Evolutionary conservation across 2,329 filamentous ascomycete species (phyloP).

Genomic region (Teratosphaeria epicoccoides): DNA sequence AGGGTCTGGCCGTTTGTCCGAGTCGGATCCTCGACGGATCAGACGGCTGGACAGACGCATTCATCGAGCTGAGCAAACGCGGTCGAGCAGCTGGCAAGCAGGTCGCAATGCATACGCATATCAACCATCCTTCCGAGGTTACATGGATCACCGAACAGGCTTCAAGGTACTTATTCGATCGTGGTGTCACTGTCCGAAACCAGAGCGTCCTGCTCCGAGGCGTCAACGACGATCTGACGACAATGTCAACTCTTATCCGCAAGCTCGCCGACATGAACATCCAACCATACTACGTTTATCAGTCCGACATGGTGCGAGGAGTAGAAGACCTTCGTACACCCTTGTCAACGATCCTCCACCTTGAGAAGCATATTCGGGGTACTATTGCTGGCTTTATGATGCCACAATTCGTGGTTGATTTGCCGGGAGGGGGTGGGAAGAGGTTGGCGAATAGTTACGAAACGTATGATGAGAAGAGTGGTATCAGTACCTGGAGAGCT

Average conservation of each 20-base stretch:
- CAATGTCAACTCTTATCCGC: conserved; percentile 45
- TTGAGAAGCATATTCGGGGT: conserved; percentile 49
- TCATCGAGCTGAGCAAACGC: conserved; percentile 42
- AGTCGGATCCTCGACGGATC: conserved; percentile 42
- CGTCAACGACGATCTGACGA: conserved; percentile 46
- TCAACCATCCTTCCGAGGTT: conserved; percentile 53
- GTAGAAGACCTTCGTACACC: conserved; percentile 55
- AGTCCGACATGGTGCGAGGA: conserved; percentile 51
- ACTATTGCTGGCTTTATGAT: conserved; percentile 53
- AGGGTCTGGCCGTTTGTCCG: conserved; percentile 51
- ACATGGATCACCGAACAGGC: conserved; percentile 49
- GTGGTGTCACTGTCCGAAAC: conserved; percentile 48
- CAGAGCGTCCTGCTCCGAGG: conserved; percentile 50
- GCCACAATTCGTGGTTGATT: conserved; percentile 53
- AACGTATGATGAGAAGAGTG: conserved; percentile 44
- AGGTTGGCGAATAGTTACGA: conserved; percentile 45
- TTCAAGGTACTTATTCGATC: conserved; percentile 39
- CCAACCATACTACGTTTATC: conserved; percentile 55
- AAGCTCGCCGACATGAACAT: conserved; percentile 47
- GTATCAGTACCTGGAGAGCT: conserved; percentile 46
- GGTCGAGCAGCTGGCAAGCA: conserved; percentile 47
- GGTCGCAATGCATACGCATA: conserved; percentile 54
- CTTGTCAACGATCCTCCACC: conserved; percentile 46
- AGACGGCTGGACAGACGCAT: conserved; percentile 44
- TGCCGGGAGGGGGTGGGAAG: conserved; percentile 55